A percentile compares a stretch with the other conserved stretches of the same genome.
These are phyloP conservation scores for Kandelia obovata DNA, from an alignment of 345 rosid genomes.

Conservation along the genomic window DNA sequence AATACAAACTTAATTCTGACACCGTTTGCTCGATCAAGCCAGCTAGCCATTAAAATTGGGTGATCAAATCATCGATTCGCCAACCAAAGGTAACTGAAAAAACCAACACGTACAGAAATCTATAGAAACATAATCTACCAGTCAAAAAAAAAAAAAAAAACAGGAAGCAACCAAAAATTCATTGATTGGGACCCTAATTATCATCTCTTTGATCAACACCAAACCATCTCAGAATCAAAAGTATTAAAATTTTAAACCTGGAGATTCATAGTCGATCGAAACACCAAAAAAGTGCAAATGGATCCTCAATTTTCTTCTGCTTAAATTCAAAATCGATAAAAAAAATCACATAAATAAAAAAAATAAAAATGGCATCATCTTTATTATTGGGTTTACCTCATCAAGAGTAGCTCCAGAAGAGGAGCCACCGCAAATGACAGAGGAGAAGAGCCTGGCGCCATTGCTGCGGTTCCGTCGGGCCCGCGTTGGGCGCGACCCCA, in stretches of 20 bases:
- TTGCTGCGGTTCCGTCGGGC: conserved; percentile 30
- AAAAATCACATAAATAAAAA: background rate
- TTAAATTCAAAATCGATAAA: background rate
- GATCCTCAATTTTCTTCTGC: background rate
- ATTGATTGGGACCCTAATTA: background rate
- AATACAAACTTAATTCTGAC: no score
- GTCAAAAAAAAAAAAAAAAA: background rate
- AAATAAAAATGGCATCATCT: background rate
- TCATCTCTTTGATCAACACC: conserved; percentile 1
- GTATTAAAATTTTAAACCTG: background rate
- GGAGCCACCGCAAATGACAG: conserved; percentile 48
- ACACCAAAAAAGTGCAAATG: background rate
- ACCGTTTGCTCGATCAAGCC: no score
- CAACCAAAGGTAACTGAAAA: background rate
- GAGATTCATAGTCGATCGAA: background rate
- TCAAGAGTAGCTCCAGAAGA: conserved; percentile 37
- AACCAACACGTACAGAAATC: no score
- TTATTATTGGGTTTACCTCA: conserved; percentile 35
- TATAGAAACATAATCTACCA: background rate
- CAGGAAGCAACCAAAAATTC: background rate
- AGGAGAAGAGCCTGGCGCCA: conserved; percentile 31
- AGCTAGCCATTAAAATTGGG: no score
- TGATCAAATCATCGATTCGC: no score
- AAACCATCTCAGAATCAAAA: background rate
- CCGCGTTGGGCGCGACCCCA: conserved; percentile 32